Base-by-base conservation (phyloP, 345 rosid genomes). In the Pistacia vera region DNA sequence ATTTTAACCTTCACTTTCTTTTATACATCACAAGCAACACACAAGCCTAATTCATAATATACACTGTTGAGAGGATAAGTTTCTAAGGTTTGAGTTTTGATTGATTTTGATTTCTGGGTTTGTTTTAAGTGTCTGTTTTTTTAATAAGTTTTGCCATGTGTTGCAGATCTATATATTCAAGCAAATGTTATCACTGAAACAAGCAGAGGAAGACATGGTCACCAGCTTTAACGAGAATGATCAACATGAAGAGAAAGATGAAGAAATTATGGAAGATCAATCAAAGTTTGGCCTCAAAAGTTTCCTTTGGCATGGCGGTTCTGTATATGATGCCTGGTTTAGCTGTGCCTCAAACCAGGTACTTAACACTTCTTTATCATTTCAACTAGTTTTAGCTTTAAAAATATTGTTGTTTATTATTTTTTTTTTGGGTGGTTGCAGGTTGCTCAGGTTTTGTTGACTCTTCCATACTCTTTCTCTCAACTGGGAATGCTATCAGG, bases 401-500 rank as follows among this genome's bases (percentile, higher is more conserved):
- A 41, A 41, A 41, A 41, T 5, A 0, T 5, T 0, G 2, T 60
- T 36, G 7, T 70, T 62, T 71, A 54, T 51, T 63, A 11, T 55
- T 46, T 61, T 68, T 17, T 20, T 20, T 25, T 36, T 68, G 4
- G 5, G n/a, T 72, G 36, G 55, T 81, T 74, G 62, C 90, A 93
- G 98, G 95, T 94, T 71, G 98, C 98, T 51, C 95, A 92, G 78
- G 97, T 94, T 54, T 83, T 92, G 77, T 70, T 94, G 79, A 94
- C 98, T 13, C 83, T 94, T 30, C 98, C 98, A 16, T 94, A 94
- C 81, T 94, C 95, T 4, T 94, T 94, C 84, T 88, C 98, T 51
- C 97, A 94, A 85, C 84, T 94, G 89, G 98, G 97, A 61, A 88
- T 92, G 94, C 84, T 89, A 72, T 94, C 97, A 11, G 98, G 97